Evolutionary conservation across 768 basidiomycete genomes (phyloP).

Genomic region (Amanita fuliginea): DNA sequence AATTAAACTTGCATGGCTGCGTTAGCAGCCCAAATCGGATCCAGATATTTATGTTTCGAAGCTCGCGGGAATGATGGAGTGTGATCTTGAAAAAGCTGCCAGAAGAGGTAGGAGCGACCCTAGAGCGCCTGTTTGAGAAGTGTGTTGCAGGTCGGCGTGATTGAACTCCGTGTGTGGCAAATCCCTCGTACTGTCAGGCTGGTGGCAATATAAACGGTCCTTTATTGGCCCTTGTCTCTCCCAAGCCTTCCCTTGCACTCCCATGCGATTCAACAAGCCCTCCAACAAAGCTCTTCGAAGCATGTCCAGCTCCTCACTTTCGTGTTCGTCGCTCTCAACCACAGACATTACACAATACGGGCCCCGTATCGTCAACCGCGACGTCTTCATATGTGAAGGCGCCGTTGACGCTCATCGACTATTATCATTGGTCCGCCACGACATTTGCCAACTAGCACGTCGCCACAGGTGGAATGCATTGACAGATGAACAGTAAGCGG

Average conservation of each 20-base stretch:
- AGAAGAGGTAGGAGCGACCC: background rate
- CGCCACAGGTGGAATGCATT: constrained; percentile 8
- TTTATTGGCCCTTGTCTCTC: background rate
- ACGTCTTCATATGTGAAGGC: constrained; percentile 10
- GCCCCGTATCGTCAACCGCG: constrained; percentile 7
- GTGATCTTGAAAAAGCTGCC: background rate
- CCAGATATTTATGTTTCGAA: background rate
- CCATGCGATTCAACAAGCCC: background rate
- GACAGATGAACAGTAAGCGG: constrained; percentile 8
- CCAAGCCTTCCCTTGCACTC: background rate
- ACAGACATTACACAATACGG: constrained; percentile 2
- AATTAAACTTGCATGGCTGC: background rate
- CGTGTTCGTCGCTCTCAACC: constrained; percentile 1
- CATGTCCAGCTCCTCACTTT: constrained; percentile 2
- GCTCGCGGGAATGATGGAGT: background rate
- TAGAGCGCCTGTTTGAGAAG: background rate
- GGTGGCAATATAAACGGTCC: constrained; percentile 1
- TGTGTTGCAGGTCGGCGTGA: background rate
- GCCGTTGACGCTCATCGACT: constrained; percentile 9
- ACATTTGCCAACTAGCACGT: constrained; percentile 8
- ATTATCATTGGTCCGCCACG: constrained; percentile 7
- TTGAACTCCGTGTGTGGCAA: background rate
- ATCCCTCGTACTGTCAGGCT: background rate
- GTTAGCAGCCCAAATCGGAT: background rate
- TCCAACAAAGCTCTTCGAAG: background rate